These are phyloP conservation scores for Penicillium silybi DNA, from an alignment of 495 filamentous ascomycete genomes.

Conservation along the genomic window DNA sequence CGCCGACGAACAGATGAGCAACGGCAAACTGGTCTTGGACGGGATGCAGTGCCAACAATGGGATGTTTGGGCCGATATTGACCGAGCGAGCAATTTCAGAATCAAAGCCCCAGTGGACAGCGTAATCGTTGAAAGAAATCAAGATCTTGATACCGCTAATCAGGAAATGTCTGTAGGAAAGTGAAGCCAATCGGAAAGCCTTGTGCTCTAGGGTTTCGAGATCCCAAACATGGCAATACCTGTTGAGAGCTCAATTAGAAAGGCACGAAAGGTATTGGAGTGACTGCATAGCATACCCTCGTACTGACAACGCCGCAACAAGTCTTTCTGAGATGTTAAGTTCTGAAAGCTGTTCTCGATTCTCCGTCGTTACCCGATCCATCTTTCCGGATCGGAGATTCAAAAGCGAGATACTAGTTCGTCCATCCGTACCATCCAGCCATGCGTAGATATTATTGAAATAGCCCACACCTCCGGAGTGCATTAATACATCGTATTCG, in stretches of 20 bases:
- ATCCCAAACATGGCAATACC: constrained; percentile 29
- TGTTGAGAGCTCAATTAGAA: not conserved
- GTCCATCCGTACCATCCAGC: constrained; percentile 3
- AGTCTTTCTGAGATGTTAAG: constrained; percentile 19
- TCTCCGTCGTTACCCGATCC: constrained; percentile 22
- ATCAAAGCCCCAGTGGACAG: constrained; percentile 25
- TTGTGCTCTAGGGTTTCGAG: constrained; percentile 13
- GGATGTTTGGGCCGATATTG: not conserved
- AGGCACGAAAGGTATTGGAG: not conserved
- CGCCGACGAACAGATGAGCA: not conserved
- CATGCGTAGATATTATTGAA: constrained; percentile 22
- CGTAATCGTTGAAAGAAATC: constrained; percentile 6
- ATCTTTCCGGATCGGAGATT: constrained; percentile 7
- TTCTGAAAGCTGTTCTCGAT: constrained; percentile 20
- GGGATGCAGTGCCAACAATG: constrained; percentile 1
- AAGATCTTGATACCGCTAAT: constrained; percentile 18
- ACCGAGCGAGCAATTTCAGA: constrained; percentile 15
- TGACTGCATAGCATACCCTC: constrained; percentile 9
- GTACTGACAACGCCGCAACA: constrained; percentile 22
- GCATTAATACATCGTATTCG: not conserved
- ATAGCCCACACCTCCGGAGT: constrained; percentile 12
- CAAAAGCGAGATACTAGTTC: constrained; percentile 10
- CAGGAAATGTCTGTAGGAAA: constrained; percentile 5
- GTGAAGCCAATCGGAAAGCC: constrained; percentile 4
- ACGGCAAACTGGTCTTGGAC: constrained; percentile 8